Percentiles rank a stretch among this genome's conserved stretches.
Evolutionary conservation across 192 early-diverging fungal genomes (phyloP).

Genomic region (Chytriomyces confervae): DNA sequence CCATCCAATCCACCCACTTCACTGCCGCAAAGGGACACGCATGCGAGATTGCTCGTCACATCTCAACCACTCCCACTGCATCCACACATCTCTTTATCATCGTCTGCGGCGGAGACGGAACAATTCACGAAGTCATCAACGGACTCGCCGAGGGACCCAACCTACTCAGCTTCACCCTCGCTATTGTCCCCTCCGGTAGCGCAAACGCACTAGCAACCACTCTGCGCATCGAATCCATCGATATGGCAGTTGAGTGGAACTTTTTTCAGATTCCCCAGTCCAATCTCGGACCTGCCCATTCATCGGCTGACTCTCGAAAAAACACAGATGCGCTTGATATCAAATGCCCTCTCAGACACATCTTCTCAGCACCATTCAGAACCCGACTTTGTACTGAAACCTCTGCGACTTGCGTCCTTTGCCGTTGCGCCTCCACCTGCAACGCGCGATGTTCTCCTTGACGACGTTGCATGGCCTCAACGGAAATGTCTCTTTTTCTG

Average conservation of each 20-base stretch:
- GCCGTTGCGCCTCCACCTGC: conserved; percentile 4
- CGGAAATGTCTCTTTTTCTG: conserved; percentile 29
- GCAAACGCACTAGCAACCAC: conserved; percentile 43
- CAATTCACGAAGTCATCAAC: conserved; percentile 44
- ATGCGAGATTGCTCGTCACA: no score
- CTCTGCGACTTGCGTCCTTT: background rate
- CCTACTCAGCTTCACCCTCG: background rate
- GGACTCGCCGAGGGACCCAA: background rate
- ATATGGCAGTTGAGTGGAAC: conserved; percentile 27
- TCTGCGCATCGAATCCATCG: background rate
- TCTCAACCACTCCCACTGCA: background rate
- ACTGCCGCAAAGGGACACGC: no score
- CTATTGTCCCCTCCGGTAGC: conserved; percentile 31
- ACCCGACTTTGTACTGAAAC: background rate
- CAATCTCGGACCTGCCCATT: background rate
- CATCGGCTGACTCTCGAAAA: background rate
- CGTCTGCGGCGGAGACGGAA: conserved; percentile 36
- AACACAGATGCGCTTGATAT: background rate
- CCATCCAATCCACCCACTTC: no score
- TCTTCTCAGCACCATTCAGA: background rate
- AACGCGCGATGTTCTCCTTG: conserved; percentile 9
- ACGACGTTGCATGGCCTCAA: background rate
- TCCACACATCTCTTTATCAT: background rate
- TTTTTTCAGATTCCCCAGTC: background rate
- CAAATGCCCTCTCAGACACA: background rate